These are phyloP conservation scores for Gentiana straminea DNA, from an alignment of 257 asterid species.

Conservation along the genomic window DNA sequence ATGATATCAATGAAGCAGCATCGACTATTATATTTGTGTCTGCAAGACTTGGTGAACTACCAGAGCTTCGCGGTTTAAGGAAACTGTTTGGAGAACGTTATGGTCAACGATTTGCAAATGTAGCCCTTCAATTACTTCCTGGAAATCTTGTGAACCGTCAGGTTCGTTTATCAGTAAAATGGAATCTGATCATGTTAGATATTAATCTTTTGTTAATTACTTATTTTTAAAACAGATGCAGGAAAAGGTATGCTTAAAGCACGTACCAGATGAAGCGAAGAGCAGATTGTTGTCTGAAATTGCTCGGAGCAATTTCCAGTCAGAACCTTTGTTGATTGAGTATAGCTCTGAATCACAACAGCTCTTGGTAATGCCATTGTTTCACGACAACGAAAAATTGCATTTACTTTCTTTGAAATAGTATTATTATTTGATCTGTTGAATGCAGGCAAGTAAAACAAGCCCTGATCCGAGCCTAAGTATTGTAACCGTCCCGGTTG, in stretches of 20 bases:
- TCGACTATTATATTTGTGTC: constrained; percentile 73
- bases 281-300: constrained; percentile 48
- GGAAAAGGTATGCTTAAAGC: constrained; percentile 25
- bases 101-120: constrained; percentile 34
- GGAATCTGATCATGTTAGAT: too few species aligned
- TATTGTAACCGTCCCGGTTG: not conserved
- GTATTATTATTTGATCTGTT: not conserved
- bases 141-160: constrained; percentile 63
- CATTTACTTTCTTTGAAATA: not conserved
- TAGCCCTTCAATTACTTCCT: constrained; percentile 49
- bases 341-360: constrained; percentile 28
- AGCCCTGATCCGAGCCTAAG: constrained; percentile 4
- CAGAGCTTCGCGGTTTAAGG: constrained; percentile 52
- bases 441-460: constrained; percentile 18
- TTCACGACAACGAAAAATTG: not conserved
- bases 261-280: constrained; percentile 48
- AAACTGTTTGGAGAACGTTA: constrained; percentile 59
- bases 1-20: constrained; percentile 60
- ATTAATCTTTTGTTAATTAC: too few species aligned
- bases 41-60: constrained; percentile 66
- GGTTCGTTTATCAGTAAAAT: constrained; percentile 20
- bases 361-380: constrained; percentile 14
- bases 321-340: constrained; percentile 48
- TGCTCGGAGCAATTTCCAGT: constrained; percentile 18
- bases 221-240: constrained; percentile 29